Evolutionary conservation across 2,329 filamentous ascomycete genomes (phyloP).

Genomic region (Claviceps capensis): DNA sequence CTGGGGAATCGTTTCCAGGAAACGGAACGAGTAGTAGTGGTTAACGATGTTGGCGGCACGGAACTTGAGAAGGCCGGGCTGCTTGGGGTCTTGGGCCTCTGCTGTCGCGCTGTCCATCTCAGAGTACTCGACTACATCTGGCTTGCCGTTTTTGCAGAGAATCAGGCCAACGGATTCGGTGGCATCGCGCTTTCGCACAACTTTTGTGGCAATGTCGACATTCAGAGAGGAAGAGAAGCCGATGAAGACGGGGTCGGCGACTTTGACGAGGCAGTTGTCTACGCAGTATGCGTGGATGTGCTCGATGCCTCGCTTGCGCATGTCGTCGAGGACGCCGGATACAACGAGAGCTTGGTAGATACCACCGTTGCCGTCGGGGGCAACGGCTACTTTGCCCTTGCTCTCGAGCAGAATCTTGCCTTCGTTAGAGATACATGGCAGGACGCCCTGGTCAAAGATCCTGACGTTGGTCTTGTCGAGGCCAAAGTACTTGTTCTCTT

Average conservation of each 20-base stretch:
- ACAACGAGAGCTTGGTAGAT: slow-evolving; percentile 84
- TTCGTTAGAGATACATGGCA: slow-evolving; percentile 94
- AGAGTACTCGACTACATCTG: slow-evolving; percentile 96
- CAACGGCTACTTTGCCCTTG: slow-evolving; percentile 84
- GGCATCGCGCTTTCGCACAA: slow-evolving; percentile 95
- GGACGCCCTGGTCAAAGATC: slow-evolving; percentile 92
- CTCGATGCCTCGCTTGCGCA: slow-evolving; percentile 77
- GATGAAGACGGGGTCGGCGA: slow-evolving; percentile 93
- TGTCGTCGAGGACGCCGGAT: slow-evolving; percentile 70
- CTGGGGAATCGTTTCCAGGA: slow-evolving; percentile 78
- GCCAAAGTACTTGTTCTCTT: slow-evolving; percentile 83
- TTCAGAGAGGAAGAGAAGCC: slow-evolving; percentile 80
- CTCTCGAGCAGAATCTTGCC: slow-evolving; percentile 91
- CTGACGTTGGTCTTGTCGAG: slow-evolving; percentile 71
- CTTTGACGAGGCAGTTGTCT: slow-evolving; percentile 97
- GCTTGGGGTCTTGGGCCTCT: slow-evolving; percentile 72
- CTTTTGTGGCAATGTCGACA: slow-evolving; percentile 95
- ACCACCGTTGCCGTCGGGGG: slow-evolving; percentile 92
- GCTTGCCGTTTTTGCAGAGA: slow-evolving; percentile 85
- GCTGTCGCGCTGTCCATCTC: slow-evolving; percentile 87
- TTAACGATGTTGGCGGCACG: slow-evolving; percentile 98
- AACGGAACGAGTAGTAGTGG: slow-evolving; percentile 95
- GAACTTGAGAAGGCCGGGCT: slow-evolving; percentile 78
- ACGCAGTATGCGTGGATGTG: slow-evolving; percentile 98
- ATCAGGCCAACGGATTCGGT: slow-evolving; percentile 94